Evolutionary conservation across 768 basidiomycete genomes (phyloP).

Genomic region (Boletus subcaerulescens): DNA sequence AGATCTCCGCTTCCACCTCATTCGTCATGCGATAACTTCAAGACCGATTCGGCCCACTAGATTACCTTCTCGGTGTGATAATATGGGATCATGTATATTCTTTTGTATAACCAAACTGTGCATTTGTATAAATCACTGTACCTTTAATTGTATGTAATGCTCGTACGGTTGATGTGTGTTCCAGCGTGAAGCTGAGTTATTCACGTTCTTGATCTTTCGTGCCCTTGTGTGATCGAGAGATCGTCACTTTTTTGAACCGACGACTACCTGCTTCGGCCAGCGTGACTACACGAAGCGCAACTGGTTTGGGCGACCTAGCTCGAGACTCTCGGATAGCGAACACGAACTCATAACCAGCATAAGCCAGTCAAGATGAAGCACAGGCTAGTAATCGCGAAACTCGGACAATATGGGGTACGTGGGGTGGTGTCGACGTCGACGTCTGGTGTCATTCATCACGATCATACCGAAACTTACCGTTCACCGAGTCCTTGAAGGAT

Average conservation of each 20-base stretch:
- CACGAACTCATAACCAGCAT: too few relatives aligned
- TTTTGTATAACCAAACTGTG: constrained; percentile 24
- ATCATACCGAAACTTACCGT: neutral
- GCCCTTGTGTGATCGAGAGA: neutral
- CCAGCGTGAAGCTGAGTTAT: neutral
- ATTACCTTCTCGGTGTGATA: constrained; percentile 20
- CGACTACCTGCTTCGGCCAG: too few relatives aligned
- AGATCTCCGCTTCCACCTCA: constrained; percentile 3
- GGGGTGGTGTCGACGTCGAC: too few relatives aligned
- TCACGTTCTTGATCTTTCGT: too few relatives aligned
- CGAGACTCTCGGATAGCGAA: too few relatives aligned
- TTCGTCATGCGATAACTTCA: constrained; percentile 20
- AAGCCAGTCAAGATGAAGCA: too few relatives aligned
- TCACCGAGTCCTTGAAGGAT: neutral
- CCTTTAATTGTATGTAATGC: constrained; percentile 23
- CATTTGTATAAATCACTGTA: constrained; percentile 23
- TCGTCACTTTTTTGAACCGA: too few relatives aligned
- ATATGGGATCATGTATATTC: constrained; percentile 33
- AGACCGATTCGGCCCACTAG: constrained; percentile 7
- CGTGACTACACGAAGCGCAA: too few relatives aligned
- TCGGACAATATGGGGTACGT: too few relatives aligned
- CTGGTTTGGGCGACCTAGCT: too few relatives aligned
- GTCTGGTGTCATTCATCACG: neutral
- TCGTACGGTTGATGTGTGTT: constrained; percentile 6
- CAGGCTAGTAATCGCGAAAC: too few relatives aligned